Conservation (phyloP, 1,284 basidiomycete species). For the Austroboletus rostrupii region DNA sequence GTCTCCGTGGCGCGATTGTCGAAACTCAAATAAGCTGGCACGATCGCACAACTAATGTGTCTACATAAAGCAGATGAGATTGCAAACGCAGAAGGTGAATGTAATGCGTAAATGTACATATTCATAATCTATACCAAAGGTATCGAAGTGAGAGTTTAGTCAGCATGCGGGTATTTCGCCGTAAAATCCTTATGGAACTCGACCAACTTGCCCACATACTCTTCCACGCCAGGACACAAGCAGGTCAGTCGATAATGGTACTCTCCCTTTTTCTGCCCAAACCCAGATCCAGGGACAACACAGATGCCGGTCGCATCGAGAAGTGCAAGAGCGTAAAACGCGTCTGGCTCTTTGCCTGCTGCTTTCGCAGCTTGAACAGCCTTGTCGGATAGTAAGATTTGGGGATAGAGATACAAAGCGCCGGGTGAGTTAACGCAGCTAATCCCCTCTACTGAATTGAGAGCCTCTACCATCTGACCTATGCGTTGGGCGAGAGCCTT, state of each 20-base stretch:
- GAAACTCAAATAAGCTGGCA: no score
- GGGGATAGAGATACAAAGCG: constrained; percentile 85
- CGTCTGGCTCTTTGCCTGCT: constrained; percentile 78
- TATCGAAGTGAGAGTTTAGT: constrained; percentile 12
- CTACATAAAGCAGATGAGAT: no score
- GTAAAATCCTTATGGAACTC: constrained; percentile 80
- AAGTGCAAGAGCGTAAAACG: constrained; percentile 80
- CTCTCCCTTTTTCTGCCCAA: constrained; percentile 86
- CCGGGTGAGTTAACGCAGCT: constrained; percentile 87
- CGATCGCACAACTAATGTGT: no score
- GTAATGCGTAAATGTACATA: neutral
- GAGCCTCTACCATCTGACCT: constrained; percentile 66
- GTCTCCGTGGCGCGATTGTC: no score
- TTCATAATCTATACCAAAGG: neutral
- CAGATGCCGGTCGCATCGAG: constrained; percentile 91
- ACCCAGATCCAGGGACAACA: constrained; percentile 87
- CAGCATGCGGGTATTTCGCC: constrained; percentile 51
- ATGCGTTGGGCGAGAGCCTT: constrained; percentile 71
- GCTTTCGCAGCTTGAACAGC: constrained; percentile 72
- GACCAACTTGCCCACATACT: constrained; percentile 83
- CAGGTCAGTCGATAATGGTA: constrained; percentile 88
- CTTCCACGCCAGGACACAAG: constrained; percentile 84
- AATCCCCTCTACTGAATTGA: constrained; percentile 77
- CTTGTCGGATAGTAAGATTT: constrained; percentile 63
- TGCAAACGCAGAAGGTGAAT: no score